These are phyloP conservation scores for Hirschfeldia incana DNA, from an alignment of 345 rosid genomes.

Conservation along the genomic window DNA sequence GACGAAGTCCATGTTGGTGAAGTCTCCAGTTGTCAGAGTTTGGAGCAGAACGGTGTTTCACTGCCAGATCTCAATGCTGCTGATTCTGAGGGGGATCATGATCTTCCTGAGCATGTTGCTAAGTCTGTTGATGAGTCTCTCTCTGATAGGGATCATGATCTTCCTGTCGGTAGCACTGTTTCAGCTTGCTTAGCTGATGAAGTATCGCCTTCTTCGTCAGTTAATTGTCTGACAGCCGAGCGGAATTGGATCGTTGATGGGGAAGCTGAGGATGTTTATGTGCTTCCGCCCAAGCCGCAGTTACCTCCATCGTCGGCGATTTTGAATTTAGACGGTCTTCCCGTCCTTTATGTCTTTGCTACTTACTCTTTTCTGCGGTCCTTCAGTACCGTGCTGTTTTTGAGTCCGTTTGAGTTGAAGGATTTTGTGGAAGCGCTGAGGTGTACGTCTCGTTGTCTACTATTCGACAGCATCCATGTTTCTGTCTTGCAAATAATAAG, in stretches of 20 bases:
- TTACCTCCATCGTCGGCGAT: constrained; percentile 74
- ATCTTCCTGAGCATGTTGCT: constrained; percentile 33
- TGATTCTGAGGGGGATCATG: constrained; percentile 34
- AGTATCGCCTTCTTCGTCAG: constrained; percentile 52
- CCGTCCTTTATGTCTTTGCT: constrained; percentile 63
- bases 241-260: constrained; percentile 30
- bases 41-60: constrained; percentile 22
- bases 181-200: constrained; percentile 35
- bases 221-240: constrained; percentile 61
- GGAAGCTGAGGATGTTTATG: constrained; percentile 44
- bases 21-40: constrained; percentile 38
- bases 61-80: constrained; percentile 14
- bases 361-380: constrained; percentile 83
- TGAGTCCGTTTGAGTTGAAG: constrained; percentile 93
- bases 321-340: constrained; percentile 64
- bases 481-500: constrained; percentile 72
- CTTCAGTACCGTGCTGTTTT: constrained; percentile 75
- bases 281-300: constrained; percentile 60
- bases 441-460: constrained; percentile 51
- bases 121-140: constrained; percentile 39
- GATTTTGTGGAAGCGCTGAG: constrained; percentile 78
- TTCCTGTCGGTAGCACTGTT: constrained; percentile 36
- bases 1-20: constrained; percentile 49
- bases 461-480: constrained; percentile 81
- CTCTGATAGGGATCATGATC: constrained; percentile 24